Evolutionary conservation across 352 stramenopile species (phyloP), one percentile per base, ranked within the genome.

Genomic region (Pythium aristosporum): DNA sequence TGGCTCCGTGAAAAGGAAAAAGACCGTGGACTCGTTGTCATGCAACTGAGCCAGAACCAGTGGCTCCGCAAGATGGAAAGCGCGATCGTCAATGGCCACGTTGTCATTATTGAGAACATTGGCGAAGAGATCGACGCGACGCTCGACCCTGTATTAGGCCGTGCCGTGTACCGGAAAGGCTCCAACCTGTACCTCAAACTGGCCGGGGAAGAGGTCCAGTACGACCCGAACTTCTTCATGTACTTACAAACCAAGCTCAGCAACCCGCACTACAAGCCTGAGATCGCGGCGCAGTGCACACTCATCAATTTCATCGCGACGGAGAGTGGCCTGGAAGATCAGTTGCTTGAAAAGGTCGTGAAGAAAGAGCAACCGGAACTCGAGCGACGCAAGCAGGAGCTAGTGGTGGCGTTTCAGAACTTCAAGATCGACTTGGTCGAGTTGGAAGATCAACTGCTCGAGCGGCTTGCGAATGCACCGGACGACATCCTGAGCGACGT

Each of bases 291-390:
- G 30, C 92, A 97, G 59, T 97, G 89, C 57, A 98, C 91, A 39
- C 74, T 98, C 3, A 97, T 98, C 55, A 95, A 98, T 68, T 98
- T 98, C 52, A 97, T 92, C 44, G 92, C 97, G n/a, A 98, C 92
- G 12, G 85, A 97, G 46, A 84, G 80, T 39, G 91, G 91, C 1
- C 69, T 98, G 0, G 90, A 97, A 68, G 91, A 97, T 37, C 91
- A 98, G 61, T 65, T 98, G 5, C 68, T 98, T 0, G 87, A 87
- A 2, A 92, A 81, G 28, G 89, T 98, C 6, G 92, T 98, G 0
- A 91, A 91, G n/a, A 57, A 89, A 32, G 92, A 98, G 71, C 88
- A 97, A 52, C 85, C 92, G 0, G 81, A 80, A 16, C 71, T 98
- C 30, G 92, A 98, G 56, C 86, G 85, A 9, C 87, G 94, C 46